These are phyloP conservation scores for Malus hybrid DNA, from an alignment of 331 rosid genomes.

Conservation along the genomic window DNA sequence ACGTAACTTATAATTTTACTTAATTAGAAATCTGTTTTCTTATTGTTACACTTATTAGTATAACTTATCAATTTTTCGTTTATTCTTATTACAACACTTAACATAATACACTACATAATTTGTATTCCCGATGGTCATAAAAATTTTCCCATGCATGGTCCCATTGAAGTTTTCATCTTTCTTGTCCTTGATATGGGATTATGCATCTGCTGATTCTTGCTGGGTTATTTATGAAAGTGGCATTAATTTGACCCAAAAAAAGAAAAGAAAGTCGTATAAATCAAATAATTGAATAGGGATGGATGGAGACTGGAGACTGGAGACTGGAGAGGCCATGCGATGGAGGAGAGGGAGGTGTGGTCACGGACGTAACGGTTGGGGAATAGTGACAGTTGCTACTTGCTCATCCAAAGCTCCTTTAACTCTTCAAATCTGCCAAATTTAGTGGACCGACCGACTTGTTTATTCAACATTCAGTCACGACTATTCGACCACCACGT, in stretches of 20 bases:
- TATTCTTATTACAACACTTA: too few species aligned
- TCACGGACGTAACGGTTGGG: conserved; percentile 35
- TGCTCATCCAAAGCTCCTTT: neutral
- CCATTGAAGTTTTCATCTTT: neutral
- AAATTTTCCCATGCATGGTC: neutral
- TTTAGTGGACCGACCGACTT: neutral
- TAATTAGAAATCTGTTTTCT: too few species aligned
- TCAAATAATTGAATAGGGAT: neutral
- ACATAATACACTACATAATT: too few species aligned
- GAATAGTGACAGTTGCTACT: conserved; percentile 10
- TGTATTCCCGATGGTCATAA: too few species aligned
- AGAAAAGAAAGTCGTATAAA: too few species aligned
- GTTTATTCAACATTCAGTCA: neutral
- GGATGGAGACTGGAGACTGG: neutral
- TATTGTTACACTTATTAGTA: too few species aligned
- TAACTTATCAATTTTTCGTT: too few species aligned
- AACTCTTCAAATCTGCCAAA: conserved; percentile 4
- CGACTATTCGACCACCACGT: neutral
- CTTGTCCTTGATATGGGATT: neutral
- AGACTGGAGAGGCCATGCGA: neutral
- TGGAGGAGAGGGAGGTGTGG: neutral
- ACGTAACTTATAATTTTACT: too few species aligned
- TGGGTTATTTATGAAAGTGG: conserved; percentile 8
- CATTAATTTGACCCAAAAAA: too few species aligned
- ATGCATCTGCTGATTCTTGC: neutral